Conservation (phyloP, 352 stramenopile species). For the Globisporangium abappressorium region DNA sequence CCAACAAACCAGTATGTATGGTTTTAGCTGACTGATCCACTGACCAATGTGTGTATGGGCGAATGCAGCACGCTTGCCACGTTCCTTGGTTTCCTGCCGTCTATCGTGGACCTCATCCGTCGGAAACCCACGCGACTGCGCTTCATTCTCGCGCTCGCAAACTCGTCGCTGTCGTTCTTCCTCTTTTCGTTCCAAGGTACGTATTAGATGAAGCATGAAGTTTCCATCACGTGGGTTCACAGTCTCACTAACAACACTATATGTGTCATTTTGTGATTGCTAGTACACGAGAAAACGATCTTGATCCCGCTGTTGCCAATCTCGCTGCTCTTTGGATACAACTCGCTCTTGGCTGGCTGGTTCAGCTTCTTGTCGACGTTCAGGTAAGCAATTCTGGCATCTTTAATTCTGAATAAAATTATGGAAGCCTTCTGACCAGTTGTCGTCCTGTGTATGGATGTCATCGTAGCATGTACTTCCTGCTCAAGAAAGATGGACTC, state of each 20-base stretch:
- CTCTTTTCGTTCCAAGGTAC: conserved; percentile 95
- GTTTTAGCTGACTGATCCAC: neutral
- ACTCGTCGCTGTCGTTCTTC: conserved; percentile 93
- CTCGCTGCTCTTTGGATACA: conserved; percentile 75
- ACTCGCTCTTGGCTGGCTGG: conserved; percentile 62
- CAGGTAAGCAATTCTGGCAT: conserved; percentile 41
- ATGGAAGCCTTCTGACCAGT: neutral
- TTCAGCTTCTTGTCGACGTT: conserved; percentile 82
- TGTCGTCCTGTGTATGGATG: neutral
- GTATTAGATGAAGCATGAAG: neutral
- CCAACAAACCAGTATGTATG: neutral
- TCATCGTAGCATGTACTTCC: conserved; percentile 73
- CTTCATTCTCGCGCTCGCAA: conserved; percentile 81
- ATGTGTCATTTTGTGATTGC: neutral
- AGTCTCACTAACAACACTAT: neutral
- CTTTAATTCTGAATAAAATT: neutral
- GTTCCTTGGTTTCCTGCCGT: conserved; percentile 82
- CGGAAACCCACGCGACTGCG: conserved; percentile 62
- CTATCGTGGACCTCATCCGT: conserved; percentile 69
- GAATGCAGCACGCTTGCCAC: conserved; percentile 69
- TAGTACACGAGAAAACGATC: conserved; percentile 97
- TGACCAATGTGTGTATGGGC: neutral
- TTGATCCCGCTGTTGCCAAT: conserved; percentile 91
- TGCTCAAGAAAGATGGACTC: conserved; percentile 80
- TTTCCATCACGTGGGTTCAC: no score